Evolutionary conservation across 176 grass and related monocot genomes (phyloP), one percentile per base, ranked within the genome.

Genomic region (Hsuehochloa calcarea): DNA sequence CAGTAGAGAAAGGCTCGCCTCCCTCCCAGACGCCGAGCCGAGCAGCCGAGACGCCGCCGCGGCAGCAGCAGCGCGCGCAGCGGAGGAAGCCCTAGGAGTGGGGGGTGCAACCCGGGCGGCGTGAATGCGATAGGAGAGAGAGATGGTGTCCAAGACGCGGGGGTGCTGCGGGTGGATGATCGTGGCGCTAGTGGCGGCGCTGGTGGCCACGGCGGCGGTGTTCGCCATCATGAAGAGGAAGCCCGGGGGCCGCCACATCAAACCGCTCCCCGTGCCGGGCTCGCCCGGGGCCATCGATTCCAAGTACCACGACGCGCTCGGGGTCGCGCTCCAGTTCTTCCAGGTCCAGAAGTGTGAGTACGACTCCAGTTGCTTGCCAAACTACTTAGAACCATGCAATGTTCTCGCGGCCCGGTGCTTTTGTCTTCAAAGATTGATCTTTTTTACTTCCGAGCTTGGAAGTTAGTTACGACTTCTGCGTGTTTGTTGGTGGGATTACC

Each of bases 291-390:
- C 46, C 68, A n/a, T 99, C 73, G 83, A 92, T 82, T 77, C 92
- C 90, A 99, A 96, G 84, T 99, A 99, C 67, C 83, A 86, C 47
- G 84, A 90, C 67, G 93, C 96, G 55, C 96, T 99, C 61, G 88
- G 84, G 84, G 77, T 93, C 43, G 91, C 96, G 54, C 91, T 99
- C 69, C 96, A 99, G 84, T 99, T 96, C 91, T 94, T 99, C 77
- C 86, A 99, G 86, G 91, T 99, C 31, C 96, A 99, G 81, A 96
- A 96, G 82, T 74, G 96, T 99, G 88, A 80, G 80, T 69, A 3
- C 12, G 10, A 40, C 65, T n/a, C 70, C 56, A 0, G 29, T 64
- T 5, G 61, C 61, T 64, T 31, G 61, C 82, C 52, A 16, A 67
- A 39, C 73, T 78, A 44, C 25, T 4, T 22, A 54, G 3, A 54